A percentile compares a stretch with the other conserved stretches of the same genome.
Conservation (phyloP, 2,329 filamentous ascomycete genomes). For the Phyllosticta ampelicida region DNA sequence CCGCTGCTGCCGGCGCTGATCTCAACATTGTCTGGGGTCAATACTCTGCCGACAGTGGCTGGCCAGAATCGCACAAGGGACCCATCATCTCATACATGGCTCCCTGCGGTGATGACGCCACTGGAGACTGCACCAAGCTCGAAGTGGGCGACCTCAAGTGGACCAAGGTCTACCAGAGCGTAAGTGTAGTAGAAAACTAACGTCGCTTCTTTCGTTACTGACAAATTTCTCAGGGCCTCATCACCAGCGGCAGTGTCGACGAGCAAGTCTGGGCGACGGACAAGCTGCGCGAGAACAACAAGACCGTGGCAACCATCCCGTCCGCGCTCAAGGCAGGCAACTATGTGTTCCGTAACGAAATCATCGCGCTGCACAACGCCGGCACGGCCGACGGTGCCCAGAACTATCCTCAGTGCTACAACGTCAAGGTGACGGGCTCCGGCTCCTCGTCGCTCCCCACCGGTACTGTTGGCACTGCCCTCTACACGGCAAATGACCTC, state of each 20-base stretch:
- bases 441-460: conserved; percentile 16
- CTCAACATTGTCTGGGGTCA: conserved; percentile 7
- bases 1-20: conserved; percentile 3
- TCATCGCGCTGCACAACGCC: conserved; percentile 24
- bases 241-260: conserved; percentile 24
- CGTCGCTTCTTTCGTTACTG: conserved; percentile 18
- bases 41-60: not conserved
- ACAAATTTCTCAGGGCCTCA: conserved; percentile 14
- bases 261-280: conserved; percentile 25
- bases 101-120: conserved; percentile 14
- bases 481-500: conserved; percentile 19
- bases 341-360: conserved; percentile 27
- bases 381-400: conserved; percentile 22
- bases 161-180: conserved; percentile 25
- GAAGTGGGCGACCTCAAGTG: conserved; percentile 22
- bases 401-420: conserved; percentile 27
- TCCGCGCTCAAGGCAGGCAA: conserved; percentile 22
- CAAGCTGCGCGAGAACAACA: conserved; percentile 14
- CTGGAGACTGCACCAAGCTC: conserved; percentile 24
- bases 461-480: conserved; percentile 22
- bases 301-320: conserved; percentile 23
- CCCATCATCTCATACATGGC: conserved; percentile 17
- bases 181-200: conserved; percentile 20
- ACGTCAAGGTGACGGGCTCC: conserved; percentile 23
- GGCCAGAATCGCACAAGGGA: conserved; percentile 6